Percentiles rank a stretch among this genome's conserved stretches.
Conservation (phyloP, 257 asterid genomes). For the Salvia splendens region DNA sequence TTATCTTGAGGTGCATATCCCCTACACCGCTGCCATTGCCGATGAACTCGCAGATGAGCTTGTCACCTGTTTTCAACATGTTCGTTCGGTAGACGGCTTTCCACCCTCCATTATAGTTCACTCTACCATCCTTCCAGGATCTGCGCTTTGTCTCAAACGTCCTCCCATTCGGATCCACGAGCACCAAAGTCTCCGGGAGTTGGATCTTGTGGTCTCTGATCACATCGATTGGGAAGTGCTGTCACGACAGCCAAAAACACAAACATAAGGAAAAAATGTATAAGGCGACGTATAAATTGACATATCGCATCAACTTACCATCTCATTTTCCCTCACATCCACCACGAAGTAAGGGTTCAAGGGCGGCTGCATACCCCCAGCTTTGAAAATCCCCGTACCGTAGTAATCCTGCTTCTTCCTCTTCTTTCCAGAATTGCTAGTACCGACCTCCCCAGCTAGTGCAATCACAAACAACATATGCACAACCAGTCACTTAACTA, state of each 20-base stretch:
- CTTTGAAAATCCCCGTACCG: conserved; percentile 29
- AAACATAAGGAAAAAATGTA: too few species aligned
- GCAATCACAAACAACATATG: background rate
- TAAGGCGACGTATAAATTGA: too few species aligned
- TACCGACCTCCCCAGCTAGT: background rate
- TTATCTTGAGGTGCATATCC: background rate
- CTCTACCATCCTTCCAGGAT: conserved; percentile 19
- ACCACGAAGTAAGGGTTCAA: conserved; percentile 29
- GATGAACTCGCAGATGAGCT: conserved; percentile 25
- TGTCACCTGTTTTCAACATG: background rate
- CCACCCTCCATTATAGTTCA: conserved; percentile 14
- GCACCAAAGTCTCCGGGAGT: background rate
- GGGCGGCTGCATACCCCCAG: conserved; percentile 28
- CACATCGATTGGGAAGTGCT: conserved; percentile 20
- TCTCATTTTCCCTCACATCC: background rate
- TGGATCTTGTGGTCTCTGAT: background rate
- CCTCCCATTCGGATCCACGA: conserved; percentile 20
- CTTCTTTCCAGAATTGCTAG: background rate
- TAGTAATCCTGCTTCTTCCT: conserved; percentile 20
- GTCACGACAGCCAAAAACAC: background rate
- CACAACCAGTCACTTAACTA: background rate
- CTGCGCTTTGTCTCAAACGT: background rate
- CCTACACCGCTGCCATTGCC: too few species aligned
- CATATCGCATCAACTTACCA: background rate
- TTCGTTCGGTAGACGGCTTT: conserved; percentile 1